Conservation (phyloP, 2,329 filamentous ascomycete genomes). For the Cercospora sp. region DNA sequence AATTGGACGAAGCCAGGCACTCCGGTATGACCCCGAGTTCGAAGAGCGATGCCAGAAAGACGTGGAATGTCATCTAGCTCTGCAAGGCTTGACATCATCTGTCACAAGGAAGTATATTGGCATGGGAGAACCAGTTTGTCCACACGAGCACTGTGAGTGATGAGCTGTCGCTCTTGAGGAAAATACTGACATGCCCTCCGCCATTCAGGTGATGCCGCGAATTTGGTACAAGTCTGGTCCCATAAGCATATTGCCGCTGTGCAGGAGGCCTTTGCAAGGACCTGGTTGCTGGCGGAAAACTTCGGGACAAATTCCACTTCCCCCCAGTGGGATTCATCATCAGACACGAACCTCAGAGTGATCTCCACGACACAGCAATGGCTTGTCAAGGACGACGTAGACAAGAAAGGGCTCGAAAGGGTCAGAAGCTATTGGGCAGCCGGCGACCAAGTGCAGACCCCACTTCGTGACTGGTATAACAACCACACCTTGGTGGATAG, state of each 20-base stretch:
- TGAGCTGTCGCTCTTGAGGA: background rate
- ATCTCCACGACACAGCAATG: background rate
- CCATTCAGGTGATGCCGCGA: background rate
- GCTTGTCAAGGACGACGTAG: background rate
- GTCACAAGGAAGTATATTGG: background rate
- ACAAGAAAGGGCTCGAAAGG: background rate
- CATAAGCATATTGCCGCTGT: background rate
- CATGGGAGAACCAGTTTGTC: background rate
- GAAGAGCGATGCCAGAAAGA: background rate
- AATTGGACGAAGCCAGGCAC: background rate
- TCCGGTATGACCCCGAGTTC: background rate
- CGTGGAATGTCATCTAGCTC: background rate
- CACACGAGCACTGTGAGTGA: background rate
- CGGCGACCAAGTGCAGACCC: background rate
- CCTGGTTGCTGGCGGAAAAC: background rate
- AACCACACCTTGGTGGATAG: background rate
- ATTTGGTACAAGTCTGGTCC: background rate
- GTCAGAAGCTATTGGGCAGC: background rate
- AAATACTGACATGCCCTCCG: background rate
- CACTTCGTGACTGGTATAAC: background rate
- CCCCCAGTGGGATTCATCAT: background rate
- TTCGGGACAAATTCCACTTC: background rate
- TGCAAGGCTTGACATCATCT: conserved; percentile 1
- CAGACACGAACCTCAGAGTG: background rate
- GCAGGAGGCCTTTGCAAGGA: background rate